Evolutionary conservation across 2,329 filamentous ascomycete species (phyloP).

Genomic region (Diaporthe nobilis): DNA sequence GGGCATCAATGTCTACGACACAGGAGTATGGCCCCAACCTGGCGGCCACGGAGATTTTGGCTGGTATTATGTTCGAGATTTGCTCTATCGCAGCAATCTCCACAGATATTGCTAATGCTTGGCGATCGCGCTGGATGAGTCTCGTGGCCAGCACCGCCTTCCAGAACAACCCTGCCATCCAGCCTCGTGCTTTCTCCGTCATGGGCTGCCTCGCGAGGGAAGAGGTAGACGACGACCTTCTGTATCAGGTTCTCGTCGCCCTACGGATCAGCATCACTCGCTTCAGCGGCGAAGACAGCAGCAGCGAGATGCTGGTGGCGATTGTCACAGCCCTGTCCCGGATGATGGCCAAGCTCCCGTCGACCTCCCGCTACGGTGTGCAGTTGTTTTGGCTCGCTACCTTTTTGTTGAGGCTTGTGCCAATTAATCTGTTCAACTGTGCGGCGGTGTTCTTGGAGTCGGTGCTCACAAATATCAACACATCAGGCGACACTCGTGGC

Average conservation of each 20-base stretch:
- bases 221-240: slow-evolving; percentile 78
- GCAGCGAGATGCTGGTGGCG: slow-evolving; percentile 77
- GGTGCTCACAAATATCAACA: slow-evolving; percentile 74
- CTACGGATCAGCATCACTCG: slow-evolving; percentile 75
- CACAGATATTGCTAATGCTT: slow-evolving; percentile 75
- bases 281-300: slow-evolving; percentile 72
- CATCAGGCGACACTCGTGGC: slow-evolving; percentile 70
- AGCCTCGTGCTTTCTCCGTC: slow-evolving; percentile 77
- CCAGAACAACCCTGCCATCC: slow-evolving; percentile 80
- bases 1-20: slow-evolving; percentile 66
- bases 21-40: slow-evolving; percentile 68
- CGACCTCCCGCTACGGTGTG: slow-evolving; percentile 76
- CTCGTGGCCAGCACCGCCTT: slow-evolving; percentile 80
- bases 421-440: slow-evolving; percentile 74
- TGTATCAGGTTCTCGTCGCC: slow-evolving; percentile 79
- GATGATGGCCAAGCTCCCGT: slow-evolving; percentile 79
- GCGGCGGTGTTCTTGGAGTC: slow-evolving; percentile 76
- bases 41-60: slow-evolving; percentile 72
- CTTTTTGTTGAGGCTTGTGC: slow-evolving; percentile 75
- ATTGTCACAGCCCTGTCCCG: slow-evolving; percentile 78
- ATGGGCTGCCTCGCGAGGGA: slow-evolving; percentile 81
- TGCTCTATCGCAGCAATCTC: slow-evolving; percentile 75
- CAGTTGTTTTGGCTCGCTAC: slow-evolving; percentile 81
- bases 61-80: slow-evolving; percentile 73
- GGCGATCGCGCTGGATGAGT: slow-evolving; percentile 82